Evolutionary conservation across 345 rosid species (phyloP), one percentile per base, ranked within the genome.

Genomic region (Capsella bursapastoris): DNA sequence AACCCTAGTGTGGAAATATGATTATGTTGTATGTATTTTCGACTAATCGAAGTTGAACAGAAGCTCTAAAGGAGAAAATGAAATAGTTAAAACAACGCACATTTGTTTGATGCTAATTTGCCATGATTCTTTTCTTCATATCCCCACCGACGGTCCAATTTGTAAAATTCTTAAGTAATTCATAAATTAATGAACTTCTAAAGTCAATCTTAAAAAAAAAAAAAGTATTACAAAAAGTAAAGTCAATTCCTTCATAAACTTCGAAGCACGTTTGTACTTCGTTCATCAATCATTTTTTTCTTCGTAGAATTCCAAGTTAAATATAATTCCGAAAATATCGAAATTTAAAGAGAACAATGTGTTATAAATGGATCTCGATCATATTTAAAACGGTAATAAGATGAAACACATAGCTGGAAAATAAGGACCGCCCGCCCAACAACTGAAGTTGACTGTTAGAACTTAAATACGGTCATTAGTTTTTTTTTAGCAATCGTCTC

Each of bases 111-210:
- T 70, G 74, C 7, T 63, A 60, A 69, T 34, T 68, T 53, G 51
- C 64, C 12, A 52, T 44, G 63, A 18, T 50, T 43, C 48, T 44
- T 62, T 8, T 35, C 45, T 48, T 28, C 25, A 2, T 22, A 22
- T 22, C 25, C 44, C 53, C 71, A 70, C 80, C 71, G 80, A 70
- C 75, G 80, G 66, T 63, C 71, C 75, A 65, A 28, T 59, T 59
- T 59, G 31, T 50, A 9, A 50, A 7, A 7, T 48, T 7, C 52
- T 48, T 6, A 53, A 58, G 15, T 59, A 31, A 22, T 22, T 25
- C 22, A 57, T 13, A 45, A 18, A 68, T 28, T 41, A 50, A 38
- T 38, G 3, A 9, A 49, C 44, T 47, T 13, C 8, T 32, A 44
- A 61, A 69, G 70, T 76, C 75, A 76, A 53, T 28, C 12, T 18